Evolutionary conservation across 495 filamentous ascomycete genomes (phyloP).

Genomic region (Aspergillus wentii): DNA sequence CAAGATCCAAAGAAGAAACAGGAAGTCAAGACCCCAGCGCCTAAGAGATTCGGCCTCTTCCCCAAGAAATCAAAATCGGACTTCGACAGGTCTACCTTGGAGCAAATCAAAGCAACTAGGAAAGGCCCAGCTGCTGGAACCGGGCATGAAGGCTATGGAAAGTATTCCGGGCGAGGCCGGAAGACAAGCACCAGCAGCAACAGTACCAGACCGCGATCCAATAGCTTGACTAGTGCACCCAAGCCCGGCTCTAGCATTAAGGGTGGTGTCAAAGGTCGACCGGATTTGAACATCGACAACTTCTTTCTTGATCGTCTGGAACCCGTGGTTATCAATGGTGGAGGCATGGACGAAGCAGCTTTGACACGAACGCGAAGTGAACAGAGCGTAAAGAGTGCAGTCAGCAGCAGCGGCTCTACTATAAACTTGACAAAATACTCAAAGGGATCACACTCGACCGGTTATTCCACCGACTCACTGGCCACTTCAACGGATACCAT

Average conservation of each 20-base stretch:
- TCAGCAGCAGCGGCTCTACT: slow-evolving; percentile 46
- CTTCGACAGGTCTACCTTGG: slow-evolving; percentile 40
- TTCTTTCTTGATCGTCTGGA: slow-evolving; percentile 74
- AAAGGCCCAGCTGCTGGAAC: slow-evolving; percentile 92
- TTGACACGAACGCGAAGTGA: slow-evolving; percentile 58
- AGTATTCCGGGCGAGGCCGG: slow-evolving; percentile 52
- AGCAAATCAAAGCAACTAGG: slow-evolving; percentile 52
- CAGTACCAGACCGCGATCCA: slow-evolving; percentile 45
- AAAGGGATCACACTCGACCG: slow-evolving; percentile 16
- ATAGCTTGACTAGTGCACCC: slow-evolving; percentile 46
- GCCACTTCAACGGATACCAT: slow-evolving; percentile 21
- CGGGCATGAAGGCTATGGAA: slow-evolving; percentile 93
- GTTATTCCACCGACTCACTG: slow-evolving; percentile 32
- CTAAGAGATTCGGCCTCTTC: slow-evolving; percentile 72
- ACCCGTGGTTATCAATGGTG: slow-evolving; percentile 83
- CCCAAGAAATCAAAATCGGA: slow-evolving; percentile 66
- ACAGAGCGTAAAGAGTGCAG: slow-evolving; percentile 47
- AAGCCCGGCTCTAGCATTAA: slow-evolving; percentile 49
- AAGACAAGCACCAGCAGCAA: slow-evolving; percentile 45
- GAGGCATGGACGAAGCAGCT: slow-evolving; percentile 47
- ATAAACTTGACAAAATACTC: slow-evolving; percentile 13
- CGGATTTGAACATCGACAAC: slow-evolving; percentile 56
- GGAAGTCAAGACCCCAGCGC: slow-evolving; percentile 22
- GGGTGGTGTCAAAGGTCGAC: slow-evolving; percentile 46
- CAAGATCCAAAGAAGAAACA: slow-evolving; percentile 12